Evolutionary conservation across 805 yeast genomes (phyloP), one percentile per base, ranked within the genome.

Genomic region (Candida manassasensis): DNA sequence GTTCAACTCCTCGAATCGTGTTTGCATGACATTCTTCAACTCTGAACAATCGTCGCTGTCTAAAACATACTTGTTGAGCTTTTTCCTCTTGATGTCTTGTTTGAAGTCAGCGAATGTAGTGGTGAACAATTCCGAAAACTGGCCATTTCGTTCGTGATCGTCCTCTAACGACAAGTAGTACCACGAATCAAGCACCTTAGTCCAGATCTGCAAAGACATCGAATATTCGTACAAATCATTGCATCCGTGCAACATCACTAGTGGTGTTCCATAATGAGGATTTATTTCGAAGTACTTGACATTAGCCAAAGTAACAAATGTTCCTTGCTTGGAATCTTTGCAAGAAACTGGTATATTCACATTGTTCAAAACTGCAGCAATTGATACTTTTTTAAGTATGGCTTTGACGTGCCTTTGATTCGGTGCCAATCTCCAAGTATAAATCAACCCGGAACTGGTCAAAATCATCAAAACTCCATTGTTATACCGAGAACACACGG

Each of bases 291-390:
- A 41, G 3, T 32, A 22, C 36, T 35, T 45, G 8, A 53, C 46
- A 30, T 39, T 40, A 4, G 54, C 55, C 18, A 46, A 38, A 1
- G 40, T 26, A 3, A 46, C 22, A 8, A 27, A 22, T 5, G 19
- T 16, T 7, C 33, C 30, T 14, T 37, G 38, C 8, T 33, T 32
- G 13, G 32, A 24, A 15, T 38, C 40, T n/a, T 37, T 38, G 12
- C 25, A 4, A 25, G 29, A 24, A 17, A 19, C n/a, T 3, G 41
- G 37, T 3, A 56, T 32, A 16, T 44, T 46, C 8, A 50, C 41
- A 19, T 50, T 40, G 48, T 76, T 75, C 37, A 79, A 46, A 3
- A 78, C 58, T 0, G 81, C 69, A 0, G 84, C 75, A 17, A 80
- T 41, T 2, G 83, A 72, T 1, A 76, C 60, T 1, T 69, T 70